Percentiles rank a stretch among this genome's conserved stretches.
Conservation (phyloP, 2,329 filamentous ascomycete species). For the Beauveria caledonica region DNA sequence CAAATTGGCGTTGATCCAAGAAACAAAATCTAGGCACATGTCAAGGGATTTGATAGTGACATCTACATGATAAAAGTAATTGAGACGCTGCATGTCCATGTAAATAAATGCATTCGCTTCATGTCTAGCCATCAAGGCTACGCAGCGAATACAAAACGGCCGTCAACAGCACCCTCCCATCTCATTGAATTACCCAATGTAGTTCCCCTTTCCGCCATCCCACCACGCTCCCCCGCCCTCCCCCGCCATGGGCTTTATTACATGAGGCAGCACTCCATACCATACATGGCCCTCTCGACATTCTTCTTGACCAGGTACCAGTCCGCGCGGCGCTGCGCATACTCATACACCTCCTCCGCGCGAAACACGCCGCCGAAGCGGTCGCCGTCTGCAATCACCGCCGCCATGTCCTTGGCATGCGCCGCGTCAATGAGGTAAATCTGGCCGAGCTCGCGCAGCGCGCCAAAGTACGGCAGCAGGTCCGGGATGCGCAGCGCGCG, state of each 20-base stretch:
- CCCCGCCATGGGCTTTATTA: slow-evolving; percentile 26
- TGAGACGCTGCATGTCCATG: not conserved
- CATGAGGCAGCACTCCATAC: slow-evolving; percentile 82
- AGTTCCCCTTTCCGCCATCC: not conserved
- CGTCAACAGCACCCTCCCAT: not conserved
- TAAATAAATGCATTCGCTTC: not conserved
- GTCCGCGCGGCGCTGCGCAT: slow-evolving; percentile 85
- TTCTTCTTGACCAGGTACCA: slow-evolving; percentile 86
- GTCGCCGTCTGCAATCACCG: slow-evolving; percentile 85
- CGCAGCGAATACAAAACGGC: not conserved
- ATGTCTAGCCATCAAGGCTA: not conserved
- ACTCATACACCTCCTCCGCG: slow-evolving; percentile 96
- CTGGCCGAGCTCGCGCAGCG: slow-evolving; percentile 84
- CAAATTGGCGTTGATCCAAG: not conserved
- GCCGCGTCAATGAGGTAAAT: slow-evolving; percentile 82
- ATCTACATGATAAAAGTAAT: not conserved
- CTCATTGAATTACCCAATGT: not conserved
- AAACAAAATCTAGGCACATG: not conserved
- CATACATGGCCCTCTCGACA: slow-evolving; percentile 96
- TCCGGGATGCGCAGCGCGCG: slow-evolving; percentile 73
- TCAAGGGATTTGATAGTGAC: no score
- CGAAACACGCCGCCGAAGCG: slow-evolving; percentile 88
- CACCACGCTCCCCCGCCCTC: slow-evolving; percentile 18
- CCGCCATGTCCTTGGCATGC: slow-evolving; percentile 90
- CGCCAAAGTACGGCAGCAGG: slow-evolving; percentile 81